Evolutionary conservation across 2,329 filamentous ascomycete genomes (phyloP).

Genomic region (Talaromyces sp.): DNA sequence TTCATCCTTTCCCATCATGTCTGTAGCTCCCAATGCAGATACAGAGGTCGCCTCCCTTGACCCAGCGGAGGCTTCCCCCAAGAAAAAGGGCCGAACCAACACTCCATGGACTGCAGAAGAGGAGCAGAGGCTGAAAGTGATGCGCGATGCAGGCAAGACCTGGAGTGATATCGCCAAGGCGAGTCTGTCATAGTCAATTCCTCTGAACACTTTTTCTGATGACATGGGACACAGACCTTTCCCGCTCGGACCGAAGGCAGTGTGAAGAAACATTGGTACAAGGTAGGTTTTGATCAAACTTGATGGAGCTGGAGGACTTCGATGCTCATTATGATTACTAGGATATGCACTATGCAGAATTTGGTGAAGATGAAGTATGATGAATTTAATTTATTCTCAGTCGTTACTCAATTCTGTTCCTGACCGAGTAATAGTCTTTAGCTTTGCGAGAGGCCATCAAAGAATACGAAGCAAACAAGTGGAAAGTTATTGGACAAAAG

Average conservation of each 20-base stretch:
- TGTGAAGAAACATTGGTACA: constrained; percentile 99
- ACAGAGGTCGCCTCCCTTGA: constrained; percentile 15
- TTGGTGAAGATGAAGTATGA: constrained; percentile 90
- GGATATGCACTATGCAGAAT: constrained; percentile 99
- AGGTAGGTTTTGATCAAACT: constrained; percentile 50
- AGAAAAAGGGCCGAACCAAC: constrained; percentile 95
- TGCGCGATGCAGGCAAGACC: constrained; percentile 87
- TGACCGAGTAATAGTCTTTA: constrained; percentile 26
- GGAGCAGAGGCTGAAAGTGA: constrained; percentile 84
- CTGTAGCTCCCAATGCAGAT: constrained; percentile 24
- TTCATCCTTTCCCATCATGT: constrained; percentile 31
- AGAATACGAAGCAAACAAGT: constrained; percentile 97
- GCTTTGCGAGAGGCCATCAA: constrained; percentile 85
- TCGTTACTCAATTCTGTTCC: not conserved
- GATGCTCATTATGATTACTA: constrained; percentile 1
- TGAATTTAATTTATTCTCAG: constrained; percentile 17
- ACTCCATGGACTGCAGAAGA: constrained; percentile 96
- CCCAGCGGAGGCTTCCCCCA: constrained; percentile 27
- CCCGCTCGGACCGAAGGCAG: constrained; percentile 90
- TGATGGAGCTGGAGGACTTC: not conserved
- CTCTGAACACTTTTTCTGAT: constrained; percentile 1
- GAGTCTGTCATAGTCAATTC: constrained; percentile 14
- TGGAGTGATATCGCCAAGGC: constrained; percentile 99
- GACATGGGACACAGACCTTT: constrained; percentile 60
- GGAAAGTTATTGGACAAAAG: constrained; percentile 95